Evolutionary conservation across 176 grass and related monocot genomes (phyloP).

Genomic region (Oryza australiensis): DNA sequence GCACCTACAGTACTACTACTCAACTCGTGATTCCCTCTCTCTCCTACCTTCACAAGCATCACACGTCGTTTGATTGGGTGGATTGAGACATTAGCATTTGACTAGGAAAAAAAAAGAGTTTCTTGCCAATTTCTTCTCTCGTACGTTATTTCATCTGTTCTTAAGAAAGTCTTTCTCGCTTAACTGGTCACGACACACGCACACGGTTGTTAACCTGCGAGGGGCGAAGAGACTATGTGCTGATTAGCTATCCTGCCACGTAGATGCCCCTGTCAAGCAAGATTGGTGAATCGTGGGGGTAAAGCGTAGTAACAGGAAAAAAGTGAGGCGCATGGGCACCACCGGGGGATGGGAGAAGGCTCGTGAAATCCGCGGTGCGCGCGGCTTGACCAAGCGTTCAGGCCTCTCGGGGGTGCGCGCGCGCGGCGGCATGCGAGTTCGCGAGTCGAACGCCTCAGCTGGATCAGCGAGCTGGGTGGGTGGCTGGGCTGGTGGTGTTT

Average conservation of each 20-base stretch:
- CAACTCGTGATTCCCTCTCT: background rate
- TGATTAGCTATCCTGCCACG: background rate
- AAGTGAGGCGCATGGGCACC: background rate
- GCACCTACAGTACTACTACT: background rate
- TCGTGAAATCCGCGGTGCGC: conserved; percentile 21
- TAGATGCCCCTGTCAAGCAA: background rate
- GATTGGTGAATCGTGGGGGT: background rate
- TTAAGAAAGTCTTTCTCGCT: background rate
- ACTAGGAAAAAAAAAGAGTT: background rate
- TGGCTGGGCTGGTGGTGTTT: background rate
- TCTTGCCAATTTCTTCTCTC: background rate
- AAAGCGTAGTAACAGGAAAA: background rate
- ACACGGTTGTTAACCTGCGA: background rate
- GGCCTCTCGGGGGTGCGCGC: too few species aligned
- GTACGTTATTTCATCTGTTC: background rate
- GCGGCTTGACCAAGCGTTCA: too few species aligned
- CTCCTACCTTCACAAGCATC: background rate
- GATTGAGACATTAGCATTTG: background rate
- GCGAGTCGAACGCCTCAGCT: background rate
- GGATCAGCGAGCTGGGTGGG: background rate
- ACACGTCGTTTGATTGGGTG: background rate
- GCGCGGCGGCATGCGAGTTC: background rate
- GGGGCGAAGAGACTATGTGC: background rate
- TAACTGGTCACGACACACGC: background rate
- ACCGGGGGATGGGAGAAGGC: background rate